Conservation (phyloP, 1,139 yeast species). For the Diutina scorzettiae region DNA sequence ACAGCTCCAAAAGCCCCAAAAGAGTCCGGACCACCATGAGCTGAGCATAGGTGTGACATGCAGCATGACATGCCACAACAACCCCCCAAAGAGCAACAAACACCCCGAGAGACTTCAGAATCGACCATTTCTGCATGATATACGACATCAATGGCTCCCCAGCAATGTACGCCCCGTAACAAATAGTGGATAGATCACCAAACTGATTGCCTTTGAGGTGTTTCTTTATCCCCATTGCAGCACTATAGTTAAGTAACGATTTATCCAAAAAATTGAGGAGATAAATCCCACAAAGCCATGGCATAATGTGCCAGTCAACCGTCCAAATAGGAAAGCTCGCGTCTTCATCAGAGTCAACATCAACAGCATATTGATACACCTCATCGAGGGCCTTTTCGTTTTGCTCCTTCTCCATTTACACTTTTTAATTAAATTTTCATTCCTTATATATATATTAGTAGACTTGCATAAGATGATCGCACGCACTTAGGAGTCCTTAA, state of each 20-base stretch:
- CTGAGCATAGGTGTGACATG: slow-evolving; percentile 20
- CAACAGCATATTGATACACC: not conserved
- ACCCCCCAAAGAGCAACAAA: slow-evolving; percentile 1
- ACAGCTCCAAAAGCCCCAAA: slow-evolving; percentile 15
- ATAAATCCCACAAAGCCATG: slow-evolving; percentile 7
- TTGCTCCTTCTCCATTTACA: not conserved
- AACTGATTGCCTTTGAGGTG: slow-evolving; percentile 24
- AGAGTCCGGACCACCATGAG: slow-evolving; percentile 30
- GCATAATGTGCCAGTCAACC: slow-evolving; percentile 1
- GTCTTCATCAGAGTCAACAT: not conserved
- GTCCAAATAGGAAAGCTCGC: not conserved
- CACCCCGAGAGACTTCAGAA: slow-evolving; percentile 1
- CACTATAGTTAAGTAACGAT: slow-evolving; percentile 32
- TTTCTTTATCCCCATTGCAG: slow-evolving; percentile 38
- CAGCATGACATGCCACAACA: slow-evolving; percentile 1
- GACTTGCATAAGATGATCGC: too few species aligned
- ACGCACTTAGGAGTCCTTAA: not conserved
- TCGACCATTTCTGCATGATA: not conserved
- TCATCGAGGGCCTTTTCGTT: not conserved
- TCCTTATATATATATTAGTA: too few species aligned
- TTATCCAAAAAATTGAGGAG: slow-evolving; percentile 36
- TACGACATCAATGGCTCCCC: slow-evolving; percentile 13
- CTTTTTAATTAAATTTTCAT: too few species aligned
- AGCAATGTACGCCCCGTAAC: slow-evolving; percentile 34
- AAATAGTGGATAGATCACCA: slow-evolving; percentile 30